These are phyloP conservation scores for Yamadazyma friedrichii DNA, from an alignment of 1,139 yeast species.

Conservation along the genomic window DNA sequence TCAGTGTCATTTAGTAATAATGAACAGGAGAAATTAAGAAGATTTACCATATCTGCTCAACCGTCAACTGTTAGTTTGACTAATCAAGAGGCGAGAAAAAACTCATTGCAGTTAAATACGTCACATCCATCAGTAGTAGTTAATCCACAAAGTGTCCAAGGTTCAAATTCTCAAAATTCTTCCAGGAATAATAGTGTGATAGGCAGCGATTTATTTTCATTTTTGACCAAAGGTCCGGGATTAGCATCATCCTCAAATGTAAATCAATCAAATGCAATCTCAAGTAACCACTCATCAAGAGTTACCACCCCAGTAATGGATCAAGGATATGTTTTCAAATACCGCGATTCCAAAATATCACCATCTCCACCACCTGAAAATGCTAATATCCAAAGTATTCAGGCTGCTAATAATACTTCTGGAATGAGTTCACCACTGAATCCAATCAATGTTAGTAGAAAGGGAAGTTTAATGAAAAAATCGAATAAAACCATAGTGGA, in stretches of 20 bases:
- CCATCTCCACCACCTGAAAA: conserved; percentile 16
- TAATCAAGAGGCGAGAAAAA: conserved; percentile 10
- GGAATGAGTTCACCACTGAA: conserved; percentile 3
- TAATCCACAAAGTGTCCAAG: conserved; percentile 5
- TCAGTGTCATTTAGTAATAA: conserved; percentile 41
- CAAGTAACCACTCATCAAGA: conserved; percentile 13
- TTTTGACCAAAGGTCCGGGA: conserved; percentile 10
- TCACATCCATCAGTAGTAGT: conserved; percentile 3
- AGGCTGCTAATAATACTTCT: not conserved
- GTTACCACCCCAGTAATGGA: conserved; percentile 15
- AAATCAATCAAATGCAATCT: not conserved
- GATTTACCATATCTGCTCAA: conserved; percentile 48
- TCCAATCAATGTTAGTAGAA: conserved; percentile 27
- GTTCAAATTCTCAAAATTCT: conserved; percentile 7
- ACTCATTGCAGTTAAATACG: conserved; percentile 10
- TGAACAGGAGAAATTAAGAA: conserved; percentile 40
- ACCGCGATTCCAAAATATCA: conserved; percentile 9
- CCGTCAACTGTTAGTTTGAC: conserved; percentile 31
- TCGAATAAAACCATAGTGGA: conserved; percentile 40
- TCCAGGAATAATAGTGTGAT: conserved; percentile 17
- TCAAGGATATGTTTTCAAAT: conserved; percentile 8
- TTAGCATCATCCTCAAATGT: not conserved
- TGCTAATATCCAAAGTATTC: not conserved
- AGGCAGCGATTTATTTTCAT: conserved; percentile 14
- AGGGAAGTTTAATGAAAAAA: conserved; percentile 21